phyloP scores from a whole-genome alignment of 495 filamentous ascomycete species.

The Xylaria scruposa region DNA sequence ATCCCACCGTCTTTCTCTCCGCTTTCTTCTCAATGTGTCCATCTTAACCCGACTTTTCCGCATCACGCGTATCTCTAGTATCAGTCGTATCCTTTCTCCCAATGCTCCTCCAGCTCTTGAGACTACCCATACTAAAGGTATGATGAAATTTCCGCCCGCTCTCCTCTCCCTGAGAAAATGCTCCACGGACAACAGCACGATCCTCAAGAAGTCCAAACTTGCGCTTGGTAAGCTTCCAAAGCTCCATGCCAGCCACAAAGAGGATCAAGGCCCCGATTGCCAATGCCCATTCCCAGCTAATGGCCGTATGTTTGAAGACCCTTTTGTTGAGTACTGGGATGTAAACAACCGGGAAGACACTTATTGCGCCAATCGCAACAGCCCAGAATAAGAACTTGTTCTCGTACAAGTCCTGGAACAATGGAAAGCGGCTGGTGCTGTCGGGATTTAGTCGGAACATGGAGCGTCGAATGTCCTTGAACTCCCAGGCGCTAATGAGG shows the following conservation, averaged over 20 bases:
- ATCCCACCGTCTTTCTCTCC: background rate
- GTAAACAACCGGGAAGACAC: slow-evolving; percentile 76
- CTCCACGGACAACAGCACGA: slow-evolving; percentile 46
- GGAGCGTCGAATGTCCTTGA: slow-evolving; percentile 72
- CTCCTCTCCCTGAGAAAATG: slow-evolving; percentile 53
- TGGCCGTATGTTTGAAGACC: slow-evolving; percentile 78
- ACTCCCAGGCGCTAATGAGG: slow-evolving; percentile 77
- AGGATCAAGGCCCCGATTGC: slow-evolving; percentile 65
- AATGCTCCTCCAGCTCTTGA: slow-evolving; percentile 51
- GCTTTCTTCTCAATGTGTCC: background rate
- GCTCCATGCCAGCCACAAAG: slow-evolving; percentile 67
- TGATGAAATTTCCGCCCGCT: slow-evolving; percentile 41
- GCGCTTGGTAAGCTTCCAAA: slow-evolving; percentile 72
- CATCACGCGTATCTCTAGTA: slow-evolving; percentile 34
- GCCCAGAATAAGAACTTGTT: slow-evolving; percentile 80
- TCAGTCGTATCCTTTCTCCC: slow-evolving; percentile 40
- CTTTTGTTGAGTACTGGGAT: slow-evolving; percentile 70
- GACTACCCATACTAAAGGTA: slow-evolving; percentile 50
- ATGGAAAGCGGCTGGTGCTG: slow-evolving; percentile 52
- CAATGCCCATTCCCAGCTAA: slow-evolving; percentile 76
- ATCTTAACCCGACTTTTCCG: slow-evolving; percentile 26
- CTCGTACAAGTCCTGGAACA: slow-evolving; percentile 69
- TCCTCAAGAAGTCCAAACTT: slow-evolving; percentile 51
- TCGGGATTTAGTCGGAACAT: slow-evolving; percentile 73
- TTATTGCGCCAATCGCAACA: slow-evolving; percentile 68